Evolutionary conservation across 2,329 filamentous ascomycete species (phyloP).

Genomic region (Madurella fahalii): DNA sequence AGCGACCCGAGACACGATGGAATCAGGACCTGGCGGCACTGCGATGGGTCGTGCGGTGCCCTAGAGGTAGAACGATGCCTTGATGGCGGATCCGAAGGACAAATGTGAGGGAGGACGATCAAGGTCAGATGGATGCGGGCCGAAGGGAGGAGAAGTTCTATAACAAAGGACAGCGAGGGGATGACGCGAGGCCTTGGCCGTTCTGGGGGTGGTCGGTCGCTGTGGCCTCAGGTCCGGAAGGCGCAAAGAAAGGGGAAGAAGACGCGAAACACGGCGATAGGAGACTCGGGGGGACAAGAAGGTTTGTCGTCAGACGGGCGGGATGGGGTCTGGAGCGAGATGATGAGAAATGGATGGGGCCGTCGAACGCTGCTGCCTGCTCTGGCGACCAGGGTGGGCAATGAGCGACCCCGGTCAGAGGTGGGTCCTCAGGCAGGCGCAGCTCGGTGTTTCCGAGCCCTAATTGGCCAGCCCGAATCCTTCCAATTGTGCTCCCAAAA

Average conservation of each 20-base stretch:
- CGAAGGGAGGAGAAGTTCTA: constrained; percentile 21
- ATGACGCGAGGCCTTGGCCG: constrained; percentile 4
- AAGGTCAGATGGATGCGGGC: constrained; percentile 10
- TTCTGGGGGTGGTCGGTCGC: constrained; percentile 7
- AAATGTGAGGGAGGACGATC: background rate
- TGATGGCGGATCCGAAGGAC: background rate
- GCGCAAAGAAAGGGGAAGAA: constrained; percentile 10
- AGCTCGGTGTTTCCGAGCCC: constrained; percentile 14
- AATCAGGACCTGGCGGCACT: constrained; percentile 13
- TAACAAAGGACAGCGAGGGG: constrained; percentile 9
- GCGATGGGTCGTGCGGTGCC: background rate
- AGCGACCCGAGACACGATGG: constrained; percentile 7
- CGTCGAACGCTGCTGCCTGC: constrained; percentile 27
- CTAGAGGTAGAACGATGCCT: background rate
- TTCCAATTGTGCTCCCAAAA: constrained; percentile 18
- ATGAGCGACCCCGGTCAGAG: constrained; percentile 1
- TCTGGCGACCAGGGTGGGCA: constrained; percentile 13
- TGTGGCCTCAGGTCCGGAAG: constrained; percentile 23
- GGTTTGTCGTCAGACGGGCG: constrained; percentile 13
- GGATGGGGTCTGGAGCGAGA: constrained; percentile 13
- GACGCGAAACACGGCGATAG: constrained; percentile 11
- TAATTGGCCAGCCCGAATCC: constrained; percentile 24
- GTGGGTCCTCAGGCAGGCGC: constrained; percentile 24
- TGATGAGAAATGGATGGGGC: constrained; percentile 29
- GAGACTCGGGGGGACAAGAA: constrained; percentile 15